These are phyloP conservation scores for Holtermannia corniformis DNA, from an alignment of 768 basidiomycete genomes.

Conservation along the genomic window DNA sequence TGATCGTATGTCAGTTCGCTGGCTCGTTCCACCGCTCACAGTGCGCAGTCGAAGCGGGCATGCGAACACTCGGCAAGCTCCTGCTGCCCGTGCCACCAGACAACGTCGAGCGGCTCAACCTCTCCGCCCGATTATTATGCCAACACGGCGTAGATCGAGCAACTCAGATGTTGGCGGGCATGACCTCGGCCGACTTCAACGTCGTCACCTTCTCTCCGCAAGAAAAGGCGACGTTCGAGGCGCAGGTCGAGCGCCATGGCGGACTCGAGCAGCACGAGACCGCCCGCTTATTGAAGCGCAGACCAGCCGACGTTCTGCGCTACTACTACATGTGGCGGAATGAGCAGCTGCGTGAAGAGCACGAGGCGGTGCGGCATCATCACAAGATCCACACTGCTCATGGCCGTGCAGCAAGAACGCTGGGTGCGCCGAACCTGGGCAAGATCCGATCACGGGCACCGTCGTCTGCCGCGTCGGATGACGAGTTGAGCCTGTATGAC, in stretches of 20 bases:
- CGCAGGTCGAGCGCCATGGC: constrained; percentile 25
- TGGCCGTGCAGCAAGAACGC: constrained; percentile 26
- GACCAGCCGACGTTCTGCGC: constrained; percentile 31
- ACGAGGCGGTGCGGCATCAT: constrained; percentile 30
- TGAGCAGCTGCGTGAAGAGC: constrained; percentile 26
- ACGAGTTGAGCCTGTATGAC: constrained; percentile 65
- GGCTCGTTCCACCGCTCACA: constrained; percentile 3
- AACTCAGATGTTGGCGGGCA: constrained; percentile 10
- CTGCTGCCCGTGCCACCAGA: constrained; percentile 26
- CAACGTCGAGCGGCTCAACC: constrained; percentile 28
- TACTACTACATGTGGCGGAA: constrained; percentile 41
- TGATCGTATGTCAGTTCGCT: constrained; percentile 14
- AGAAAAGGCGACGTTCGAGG: constrained; percentile 28
- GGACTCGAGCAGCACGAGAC: constrained; percentile 35
- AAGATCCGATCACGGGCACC: constrained; percentile 11
- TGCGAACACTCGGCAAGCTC: constrained; percentile 17
- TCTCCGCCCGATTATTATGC: constrained; percentile 15
- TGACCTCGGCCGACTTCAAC: constrained; percentile 22
- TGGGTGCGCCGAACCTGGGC: constrained; percentile 31
- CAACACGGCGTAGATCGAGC: constrained; percentile 18
- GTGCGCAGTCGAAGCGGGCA: constrained; percentile 17
- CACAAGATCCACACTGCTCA: constrained; percentile 21
- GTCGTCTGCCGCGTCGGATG: constrained; percentile 46
- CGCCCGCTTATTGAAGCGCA: constrained; percentile 17
- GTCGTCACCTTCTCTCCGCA: constrained; percentile 22